Conservation (phyloP, 176 grass and related monocot species). For the Ananas comosus region DNA sequence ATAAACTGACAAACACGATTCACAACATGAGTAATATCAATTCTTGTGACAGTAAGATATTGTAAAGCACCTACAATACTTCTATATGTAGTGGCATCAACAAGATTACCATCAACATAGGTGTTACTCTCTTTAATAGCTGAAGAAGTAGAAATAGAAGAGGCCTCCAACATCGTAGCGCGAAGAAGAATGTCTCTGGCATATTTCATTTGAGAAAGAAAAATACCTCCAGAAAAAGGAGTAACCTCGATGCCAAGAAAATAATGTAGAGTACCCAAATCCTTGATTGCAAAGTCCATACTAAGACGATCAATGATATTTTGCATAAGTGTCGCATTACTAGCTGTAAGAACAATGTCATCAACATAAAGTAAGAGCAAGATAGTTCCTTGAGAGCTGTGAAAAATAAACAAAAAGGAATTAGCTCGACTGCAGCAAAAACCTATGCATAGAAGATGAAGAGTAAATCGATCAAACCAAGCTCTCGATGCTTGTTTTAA, state of each 20-base stretch:
- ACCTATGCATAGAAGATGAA: background rate
- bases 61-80: too few relatives aligned
- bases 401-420: background rate
- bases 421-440: background rate
- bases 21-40: too few relatives aligned
- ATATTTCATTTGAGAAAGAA: constrained; percentile 3
- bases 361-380: background rate
- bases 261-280: background rate
- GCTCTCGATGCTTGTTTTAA: too few relatives aligned
- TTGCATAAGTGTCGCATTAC: background rate
- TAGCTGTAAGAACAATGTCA: background rate
- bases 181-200: background rate
- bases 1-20: too few relatives aligned
- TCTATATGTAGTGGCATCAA: too few relatives aligned
- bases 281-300: constrained; percentile 1
- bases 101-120: too few relatives aligned
- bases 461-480: background rate
- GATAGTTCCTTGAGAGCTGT: background rate
- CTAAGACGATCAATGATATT: background rate
- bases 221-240: background rate
- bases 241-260: background rate
- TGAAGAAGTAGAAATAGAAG: too few relatives aligned
- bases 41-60: too few relatives aligned
- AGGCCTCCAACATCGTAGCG: background rate
- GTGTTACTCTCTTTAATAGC: too few relatives aligned